Conservation (phyloP, 192 early-diverging fungal genomes). For the Rhizoclosmatium globosum region DNA sequence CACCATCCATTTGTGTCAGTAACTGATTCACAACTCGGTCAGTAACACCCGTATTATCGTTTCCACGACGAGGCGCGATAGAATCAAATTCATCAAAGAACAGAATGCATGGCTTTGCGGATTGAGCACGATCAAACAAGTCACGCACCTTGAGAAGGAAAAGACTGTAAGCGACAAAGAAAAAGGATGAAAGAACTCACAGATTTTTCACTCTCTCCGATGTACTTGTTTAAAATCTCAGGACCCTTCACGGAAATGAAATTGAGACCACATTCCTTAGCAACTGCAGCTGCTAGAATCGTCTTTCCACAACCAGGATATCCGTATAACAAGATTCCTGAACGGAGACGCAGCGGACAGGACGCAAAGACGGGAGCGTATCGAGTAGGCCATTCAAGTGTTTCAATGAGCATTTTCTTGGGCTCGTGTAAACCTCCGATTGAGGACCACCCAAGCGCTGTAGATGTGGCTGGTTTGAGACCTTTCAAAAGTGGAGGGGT, state of each 20-base stretch:
- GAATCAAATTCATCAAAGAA: slow-evolving; percentile 99
- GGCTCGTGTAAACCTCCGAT: slow-evolving; percentile 90
- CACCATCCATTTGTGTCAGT: slow-evolving; percentile 98
- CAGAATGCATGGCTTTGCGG: slow-evolving; percentile 92
- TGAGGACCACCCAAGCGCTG: slow-evolving; percentile 82
- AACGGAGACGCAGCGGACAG: slow-evolving; percentile 87
- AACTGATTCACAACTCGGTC: slow-evolving; percentile 99
- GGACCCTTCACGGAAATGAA: slow-evolving; percentile 98
- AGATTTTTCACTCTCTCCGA: slow-evolving; percentile 95
- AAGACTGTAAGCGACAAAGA: neutral
- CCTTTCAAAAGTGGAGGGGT: slow-evolving; percentile 82
- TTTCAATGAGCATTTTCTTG: slow-evolving; percentile 83
- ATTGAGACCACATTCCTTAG: slow-evolving; percentile 95
- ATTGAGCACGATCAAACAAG: slow-evolving; percentile 91
- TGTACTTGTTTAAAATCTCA: slow-evolving; percentile 98
- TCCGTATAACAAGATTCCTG: slow-evolving; percentile 93
- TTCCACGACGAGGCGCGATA: slow-evolving; percentile 95
- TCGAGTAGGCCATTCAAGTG: slow-evolving; percentile 93
- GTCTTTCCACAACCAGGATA: slow-evolving; percentile 99
- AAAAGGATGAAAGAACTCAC: slow-evolving; percentile 51
- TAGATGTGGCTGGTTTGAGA: slow-evolving; percentile 76
- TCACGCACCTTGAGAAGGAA: slow-evolving; percentile 71
- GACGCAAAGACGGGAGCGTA: slow-evolving; percentile 91
- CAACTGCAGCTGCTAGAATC: slow-evolving; percentile 91
- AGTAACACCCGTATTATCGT: slow-evolving; percentile 98